A percentile compares a stretch with the other conserved stretches of the same genome.
These are phyloP conservation scores for Thelonectria olida DNA, from an alignment of 2,329 filamentous ascomycete genomes.

Conservation along the genomic window DNA sequence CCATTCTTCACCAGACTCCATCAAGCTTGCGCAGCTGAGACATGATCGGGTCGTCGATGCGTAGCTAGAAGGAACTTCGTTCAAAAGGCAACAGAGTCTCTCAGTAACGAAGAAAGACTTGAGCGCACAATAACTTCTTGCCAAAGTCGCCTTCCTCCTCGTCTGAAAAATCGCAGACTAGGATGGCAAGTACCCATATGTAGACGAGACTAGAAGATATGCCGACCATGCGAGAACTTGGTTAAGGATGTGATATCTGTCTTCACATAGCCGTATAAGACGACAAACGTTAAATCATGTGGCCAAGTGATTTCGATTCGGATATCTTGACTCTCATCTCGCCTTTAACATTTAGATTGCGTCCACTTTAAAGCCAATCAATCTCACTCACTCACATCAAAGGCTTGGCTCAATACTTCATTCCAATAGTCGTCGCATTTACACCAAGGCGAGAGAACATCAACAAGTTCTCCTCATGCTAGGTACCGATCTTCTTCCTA, in stretches of 20 bases:
- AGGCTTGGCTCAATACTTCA: conserved; percentile 21
- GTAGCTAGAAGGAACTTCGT: not conserved
- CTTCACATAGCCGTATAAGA: too few species aligned
- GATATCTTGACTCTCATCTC: too few species aligned
- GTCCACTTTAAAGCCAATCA: too few species aligned
- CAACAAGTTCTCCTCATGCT: conserved; percentile 23
- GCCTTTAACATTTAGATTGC: too few species aligned
- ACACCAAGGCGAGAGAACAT: conserved; percentile 30
- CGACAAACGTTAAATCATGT: too few species aligned
- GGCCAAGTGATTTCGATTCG: too few species aligned
- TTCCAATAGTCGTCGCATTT: conserved; percentile 41
- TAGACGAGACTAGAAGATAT: too few species aligned
- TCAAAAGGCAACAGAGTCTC: not conserved
- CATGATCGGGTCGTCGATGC: not conserved
- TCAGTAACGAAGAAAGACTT: not conserved
- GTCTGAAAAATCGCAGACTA: too few species aligned
- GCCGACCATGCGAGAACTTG: too few species aligned
- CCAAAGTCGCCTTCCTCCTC: not conserved
- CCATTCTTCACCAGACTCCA: conserved; percentile 8
- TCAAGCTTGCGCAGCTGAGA: not conserved
- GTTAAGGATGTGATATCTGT: too few species aligned
- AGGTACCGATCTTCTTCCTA: conserved; percentile 27
- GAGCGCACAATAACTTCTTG: not conserved
- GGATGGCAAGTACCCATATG: too few species aligned
- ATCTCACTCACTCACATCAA: too few species aligned